Evolutionary conservation across 139 green algal genomes (phyloP).

Genomic region (Monoraphidium neglectum): DNA sequence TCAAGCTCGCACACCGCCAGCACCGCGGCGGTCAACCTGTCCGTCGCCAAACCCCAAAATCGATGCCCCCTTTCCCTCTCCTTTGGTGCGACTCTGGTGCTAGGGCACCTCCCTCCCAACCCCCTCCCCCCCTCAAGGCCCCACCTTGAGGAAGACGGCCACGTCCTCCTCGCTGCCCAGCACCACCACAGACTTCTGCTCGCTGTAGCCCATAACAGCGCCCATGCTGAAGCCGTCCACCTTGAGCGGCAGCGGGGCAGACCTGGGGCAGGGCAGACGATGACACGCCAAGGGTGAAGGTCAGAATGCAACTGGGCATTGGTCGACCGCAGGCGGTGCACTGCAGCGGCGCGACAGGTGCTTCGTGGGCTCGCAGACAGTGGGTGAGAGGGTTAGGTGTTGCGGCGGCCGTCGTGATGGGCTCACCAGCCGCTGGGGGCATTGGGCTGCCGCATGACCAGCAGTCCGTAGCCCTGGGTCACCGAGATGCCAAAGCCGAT

Average conservation of each 20-base stretch:
- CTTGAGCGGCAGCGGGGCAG: conserved; percentile 56
- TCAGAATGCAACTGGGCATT: too few species aligned
- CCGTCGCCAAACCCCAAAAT: too few species aligned
- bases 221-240: conserved; percentile 59
- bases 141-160: conserved; percentile 42
- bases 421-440: conserved; percentile 43
- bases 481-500: conserved; percentile 62
- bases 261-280: too few species aligned
- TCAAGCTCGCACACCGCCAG: too few species aligned
- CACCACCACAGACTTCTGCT: conserved; percentile 49
- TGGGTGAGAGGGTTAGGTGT: too few species aligned
- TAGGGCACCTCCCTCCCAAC: too few species aligned
- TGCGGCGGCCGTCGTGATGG: neutral
- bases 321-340: too few species aligned
- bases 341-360: too few species aligned
- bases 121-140: neutral
- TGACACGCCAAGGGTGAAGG: too few species aligned
- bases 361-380: too few species aligned
- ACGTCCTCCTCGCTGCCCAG: conserved; percentile 49
- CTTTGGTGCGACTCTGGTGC: neutral
- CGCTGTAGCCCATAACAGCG: conserved; percentile 57
- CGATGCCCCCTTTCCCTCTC: too few species aligned
- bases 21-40: too few species aligned
- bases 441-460: conserved; percentile 38
- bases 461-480: conserved; percentile 54